phyloP scores from a whole-genome alignment of 495 filamentous ascomycete genomes.

The Clohesyomyces aquaticus region DNA sequence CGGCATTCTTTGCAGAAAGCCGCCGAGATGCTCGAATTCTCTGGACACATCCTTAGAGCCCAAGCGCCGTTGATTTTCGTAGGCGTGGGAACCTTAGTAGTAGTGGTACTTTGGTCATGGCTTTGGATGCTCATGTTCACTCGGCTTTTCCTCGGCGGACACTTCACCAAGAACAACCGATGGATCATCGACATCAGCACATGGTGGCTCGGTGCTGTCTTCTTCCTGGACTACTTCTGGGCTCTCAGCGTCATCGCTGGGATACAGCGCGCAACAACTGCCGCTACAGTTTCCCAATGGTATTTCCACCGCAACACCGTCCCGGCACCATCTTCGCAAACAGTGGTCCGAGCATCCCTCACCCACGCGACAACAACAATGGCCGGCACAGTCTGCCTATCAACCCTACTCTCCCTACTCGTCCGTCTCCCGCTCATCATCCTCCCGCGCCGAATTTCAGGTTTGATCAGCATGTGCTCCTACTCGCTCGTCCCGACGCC shows the following conservation, averaged over 20 bases:
- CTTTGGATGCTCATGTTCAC: conserved; percentile 97
- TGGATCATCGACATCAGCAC: conserved; percentile 84
- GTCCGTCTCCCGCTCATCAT: conserved; percentile 85
- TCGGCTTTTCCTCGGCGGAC: conserved; percentile 85
- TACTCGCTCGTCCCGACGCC: conserved; percentile 84
- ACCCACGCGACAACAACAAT: conserved; percentile 78
- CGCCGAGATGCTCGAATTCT: conserved; percentile 86
- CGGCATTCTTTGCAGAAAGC: conserved; percentile 79
- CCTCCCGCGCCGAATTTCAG: conserved; percentile 72
- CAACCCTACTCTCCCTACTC: conserved; percentile 74
- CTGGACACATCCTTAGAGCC: conserved; percentile 80
- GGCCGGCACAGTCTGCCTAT: conserved; percentile 91
- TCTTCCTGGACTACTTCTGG: conserved; percentile 94
- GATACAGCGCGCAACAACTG: conserved; percentile 86
- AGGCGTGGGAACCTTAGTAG: conserved; percentile 74
- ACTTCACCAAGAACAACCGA: conserved; percentile 56
- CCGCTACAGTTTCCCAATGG: conserved; percentile 96
- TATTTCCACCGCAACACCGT: conserved; percentile 92
- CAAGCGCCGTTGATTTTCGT: conserved; percentile 83
- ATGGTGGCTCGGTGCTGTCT: conserved; percentile 89
- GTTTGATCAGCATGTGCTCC: conserved; percentile 63
- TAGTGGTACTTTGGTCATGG: conserved; percentile 89
- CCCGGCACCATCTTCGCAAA: conserved; percentile 72
- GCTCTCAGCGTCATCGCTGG: conserved; percentile 82
- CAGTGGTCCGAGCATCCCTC: conserved; percentile 81